phyloP scores from a whole-genome alignment of 768 basidiomycete species.

The Paxillus involutus region DNA sequence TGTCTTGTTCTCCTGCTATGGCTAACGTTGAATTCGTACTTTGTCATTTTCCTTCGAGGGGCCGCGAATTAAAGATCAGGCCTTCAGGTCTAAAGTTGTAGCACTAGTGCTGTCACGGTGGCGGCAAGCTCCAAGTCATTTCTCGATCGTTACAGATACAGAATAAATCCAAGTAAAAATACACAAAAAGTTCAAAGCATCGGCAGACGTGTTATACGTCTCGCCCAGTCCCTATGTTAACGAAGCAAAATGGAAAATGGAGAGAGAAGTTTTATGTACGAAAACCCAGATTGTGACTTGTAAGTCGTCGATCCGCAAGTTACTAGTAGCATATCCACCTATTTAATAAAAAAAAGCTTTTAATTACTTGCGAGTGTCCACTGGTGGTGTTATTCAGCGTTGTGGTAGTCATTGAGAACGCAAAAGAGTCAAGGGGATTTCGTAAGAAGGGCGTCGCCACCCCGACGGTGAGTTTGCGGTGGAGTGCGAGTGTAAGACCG shows the following conservation, averaged over 20 bases:
- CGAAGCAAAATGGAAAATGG: slow-evolving; percentile 15
- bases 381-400: no score
- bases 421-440: slow-evolving; percentile 5
- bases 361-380: slow-evolving; percentile 3
- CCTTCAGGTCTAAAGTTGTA: no score
- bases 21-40: neutral
- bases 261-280: neutral
- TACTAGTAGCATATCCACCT: slow-evolving; percentile 15
- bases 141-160: slow-evolving; percentile 21
- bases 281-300: slow-evolving; percentile 9
- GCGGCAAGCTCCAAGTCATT: neutral
- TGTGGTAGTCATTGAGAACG: neutral
- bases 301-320: slow-evolving; percentile 10
- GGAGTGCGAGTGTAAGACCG: slow-evolving; percentile 1
- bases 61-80: no score
- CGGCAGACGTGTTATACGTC: slow-evolving; percentile 4
- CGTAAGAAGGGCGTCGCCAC: slow-evolving; percentile 10
- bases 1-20: neutral
- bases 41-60: no score
- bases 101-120: no score
- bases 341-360: slow-evolving; percentile 10
- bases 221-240: neutral
- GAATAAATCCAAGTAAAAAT: slow-evolving; percentile 16
- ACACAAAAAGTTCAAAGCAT: slow-evolving; percentile 11
- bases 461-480: slow-evolving; percentile 12